Base-by-base conservation (phyloP, 2,329 filamentous ascomycete genomes). In the Aspergillus pseudotamarii region DNA sequence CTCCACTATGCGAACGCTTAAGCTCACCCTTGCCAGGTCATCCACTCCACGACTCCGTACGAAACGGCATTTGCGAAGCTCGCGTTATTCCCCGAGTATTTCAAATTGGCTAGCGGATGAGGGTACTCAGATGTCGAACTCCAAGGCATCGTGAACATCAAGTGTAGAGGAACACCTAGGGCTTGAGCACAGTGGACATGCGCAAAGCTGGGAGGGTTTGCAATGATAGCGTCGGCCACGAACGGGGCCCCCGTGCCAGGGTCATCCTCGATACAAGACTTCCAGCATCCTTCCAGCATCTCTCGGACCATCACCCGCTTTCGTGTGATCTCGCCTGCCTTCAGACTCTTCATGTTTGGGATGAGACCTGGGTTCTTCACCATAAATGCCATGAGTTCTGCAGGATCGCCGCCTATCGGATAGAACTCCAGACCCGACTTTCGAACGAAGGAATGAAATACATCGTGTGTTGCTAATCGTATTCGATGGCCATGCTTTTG, bases 401-500 rank as follows among this genome's bases (percentile, higher is more conserved):
- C 80, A 0, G 85, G 85, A 58, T 87, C 82, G 3, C 85, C 86
- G 3, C 86, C 86, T 14, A 88, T 86, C 11, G 79, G 79, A 67
- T 83, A 88, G 69, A 88, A 88, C 62, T 87, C 85, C 10, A 88
- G 70, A 0, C 82, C 83, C n/a, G 83, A 78, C 3, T 79, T 75
- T 50, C 80, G 75, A 19, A 88, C 84, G 48, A 88, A 86, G 3
- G 82, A 74, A 58, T 83, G 79, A 68, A 88, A 88, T 4, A 80
- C 78, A 10, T 78, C 68, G 68, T 88, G 86, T 0, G 86, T 88
- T 30, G 85, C 85, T 12, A 88, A 75, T 3, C 86, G 82, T 2
- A 88, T 83, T 11, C 85, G 81, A 68, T 88, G 85, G 2, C 83
- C 81, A 59, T 83, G 78, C 3, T 77, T 74, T 65, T 84, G 79